Evolutionary conservation across 1,284 basidiomycete species (phyloP).

Genomic region (Lentinula novae-zelandiae): DNA sequence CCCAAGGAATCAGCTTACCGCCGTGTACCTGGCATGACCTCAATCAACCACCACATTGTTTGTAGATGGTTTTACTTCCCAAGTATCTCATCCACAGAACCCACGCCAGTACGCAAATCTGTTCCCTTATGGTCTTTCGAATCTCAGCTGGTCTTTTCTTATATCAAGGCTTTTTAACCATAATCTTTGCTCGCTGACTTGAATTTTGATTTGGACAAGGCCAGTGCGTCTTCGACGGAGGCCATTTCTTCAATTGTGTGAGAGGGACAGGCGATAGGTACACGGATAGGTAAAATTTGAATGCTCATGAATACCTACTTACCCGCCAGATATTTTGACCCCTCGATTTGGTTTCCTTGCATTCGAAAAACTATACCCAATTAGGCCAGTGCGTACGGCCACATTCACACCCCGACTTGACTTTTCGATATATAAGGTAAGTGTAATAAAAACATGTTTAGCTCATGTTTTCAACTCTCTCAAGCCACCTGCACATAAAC

Average conservation of each 20-base stretch:
- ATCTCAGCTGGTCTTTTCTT: no score
- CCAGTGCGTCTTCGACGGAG: neutral
- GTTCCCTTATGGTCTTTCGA: no score
- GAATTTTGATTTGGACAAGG: no score
- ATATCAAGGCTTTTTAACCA: neutral
- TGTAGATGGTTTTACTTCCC: neutral
- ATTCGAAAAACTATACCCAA: neutral
- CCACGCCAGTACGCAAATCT: no score
- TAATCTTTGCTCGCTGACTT: neutral
- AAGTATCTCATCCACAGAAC: neutral
- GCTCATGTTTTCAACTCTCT: neutral
- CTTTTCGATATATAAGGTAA: neutral
- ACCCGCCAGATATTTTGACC: no score
- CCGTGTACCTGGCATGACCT: neutral
- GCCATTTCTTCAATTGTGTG: no score
- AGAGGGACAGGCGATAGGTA: no score
- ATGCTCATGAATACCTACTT: no score
- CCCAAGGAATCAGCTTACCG: neutral
- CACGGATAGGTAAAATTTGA: no score
- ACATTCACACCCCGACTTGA: neutral
- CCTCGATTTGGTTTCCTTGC: neutral
- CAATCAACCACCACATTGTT: neutral
- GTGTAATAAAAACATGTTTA: neutral
- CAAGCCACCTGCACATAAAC: neutral
- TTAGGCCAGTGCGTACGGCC: neutral